A percentile compares a stretch with the other conserved stretches of the same genome.
These are phyloP conservation scores for Pleurotus cornucopiae DNA, from an alignment of 768 basidiomycete genomes.

Conservation along the genomic window DNA sequence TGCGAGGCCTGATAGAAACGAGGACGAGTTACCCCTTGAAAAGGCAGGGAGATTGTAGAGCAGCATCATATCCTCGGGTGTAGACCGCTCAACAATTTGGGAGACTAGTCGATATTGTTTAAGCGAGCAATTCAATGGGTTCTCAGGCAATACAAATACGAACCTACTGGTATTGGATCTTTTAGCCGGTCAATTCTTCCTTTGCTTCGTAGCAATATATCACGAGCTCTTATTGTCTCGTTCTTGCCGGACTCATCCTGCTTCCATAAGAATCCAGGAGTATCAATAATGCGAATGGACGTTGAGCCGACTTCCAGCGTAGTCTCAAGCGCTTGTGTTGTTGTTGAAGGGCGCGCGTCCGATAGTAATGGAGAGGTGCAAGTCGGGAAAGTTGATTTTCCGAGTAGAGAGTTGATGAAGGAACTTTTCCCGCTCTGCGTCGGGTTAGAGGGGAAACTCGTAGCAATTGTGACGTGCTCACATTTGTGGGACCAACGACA, in stretches of 20 bases:
- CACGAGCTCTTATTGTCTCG: slow-evolving; percentile 48
- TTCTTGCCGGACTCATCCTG: slow-evolving; percentile 25
- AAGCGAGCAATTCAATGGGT: slow-evolving; percentile 7
- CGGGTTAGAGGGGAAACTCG: slow-evolving; percentile 34
- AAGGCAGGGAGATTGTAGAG: slow-evolving; percentile 83
- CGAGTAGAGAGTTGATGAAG: slow-evolving; percentile 73
- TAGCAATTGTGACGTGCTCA: slow-evolving; percentile 28
- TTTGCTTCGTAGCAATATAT: slow-evolving; percentile 74
- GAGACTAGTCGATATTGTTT: slow-evolving; percentile 39
- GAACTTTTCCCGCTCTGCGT: slow-evolving; percentile 65
- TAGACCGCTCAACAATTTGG: slow-evolving; percentile 64
- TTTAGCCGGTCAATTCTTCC: slow-evolving; percentile 85
- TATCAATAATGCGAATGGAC: slow-evolving; percentile 72
- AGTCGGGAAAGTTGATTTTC: slow-evolving; percentile 46
- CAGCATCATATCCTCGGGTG: slow-evolving; percentile 85
- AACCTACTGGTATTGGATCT: slow-evolving; percentile 69
- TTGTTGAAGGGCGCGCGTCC: slow-evolving; percentile 64
- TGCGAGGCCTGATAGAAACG: slow-evolving; percentile 76
- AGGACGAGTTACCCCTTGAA: slow-evolving; percentile 54
- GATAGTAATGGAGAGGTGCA: slow-evolving; percentile 37
- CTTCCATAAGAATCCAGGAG: slow-evolving; percentile 73
- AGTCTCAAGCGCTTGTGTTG: slow-evolving; percentile 61
- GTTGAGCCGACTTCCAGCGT: slow-evolving; percentile 41
- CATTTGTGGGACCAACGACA: slow-evolving; percentile 82
- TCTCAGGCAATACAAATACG: slow-evolving; percentile 20